These are phyloP conservation scores for Trichoderma brevicompactum DNA, from an alignment of 2,329 filamentous ascomycete genomes.

Conservation along the genomic window DNA sequence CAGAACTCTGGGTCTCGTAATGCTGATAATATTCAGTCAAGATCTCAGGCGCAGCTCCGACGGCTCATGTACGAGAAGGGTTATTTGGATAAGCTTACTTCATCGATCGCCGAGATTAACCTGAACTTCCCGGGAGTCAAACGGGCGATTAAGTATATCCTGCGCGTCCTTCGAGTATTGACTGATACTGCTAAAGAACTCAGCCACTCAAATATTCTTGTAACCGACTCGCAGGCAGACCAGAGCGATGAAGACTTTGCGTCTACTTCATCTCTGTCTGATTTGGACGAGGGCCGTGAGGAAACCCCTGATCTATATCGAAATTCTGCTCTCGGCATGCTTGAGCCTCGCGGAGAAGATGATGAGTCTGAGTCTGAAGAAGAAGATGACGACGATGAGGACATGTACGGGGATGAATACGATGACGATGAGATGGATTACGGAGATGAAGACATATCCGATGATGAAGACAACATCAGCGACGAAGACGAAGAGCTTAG, in stretches of 20 bases:
- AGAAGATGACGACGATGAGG: conserved; percentile 75
- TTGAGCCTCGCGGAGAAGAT: conserved; percentile 80
- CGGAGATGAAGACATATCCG: conserved; percentile 76
- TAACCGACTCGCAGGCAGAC: conserved; percentile 66
- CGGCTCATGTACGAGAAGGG: conserved; percentile 99
- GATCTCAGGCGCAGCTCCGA: conserved; percentile 81
- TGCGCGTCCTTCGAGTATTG: conserved; percentile 84
- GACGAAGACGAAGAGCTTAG: conserved; percentile 85
- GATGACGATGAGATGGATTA: conserved; percentile 95
- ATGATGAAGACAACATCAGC: conserved; percentile 85
- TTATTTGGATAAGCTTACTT: conserved; percentile 84
- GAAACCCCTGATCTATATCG: conserved; percentile 97
- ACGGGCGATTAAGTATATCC: conserved; percentile 92
- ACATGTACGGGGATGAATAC: conserved; percentile 91
- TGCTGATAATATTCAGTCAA: conserved; percentile 47
- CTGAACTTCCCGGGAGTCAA: conserved; percentile 93
- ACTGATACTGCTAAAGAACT: conserved; percentile 86
- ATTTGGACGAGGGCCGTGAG: conserved; percentile 82
- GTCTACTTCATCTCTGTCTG: conserved; percentile 86
- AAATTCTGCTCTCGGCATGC: conserved; percentile 93
- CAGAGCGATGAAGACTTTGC: conserved; percentile 83
- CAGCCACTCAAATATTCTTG: conserved; percentile 79
- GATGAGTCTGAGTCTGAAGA: conserved; percentile 80
- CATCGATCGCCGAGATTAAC: conserved; percentile 92
- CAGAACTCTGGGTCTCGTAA: conserved; percentile 49